These are phyloP conservation scores for Lotus japonicus DNA, from an alignment of 306 rosid species.

Conservation along the genomic window DNA sequence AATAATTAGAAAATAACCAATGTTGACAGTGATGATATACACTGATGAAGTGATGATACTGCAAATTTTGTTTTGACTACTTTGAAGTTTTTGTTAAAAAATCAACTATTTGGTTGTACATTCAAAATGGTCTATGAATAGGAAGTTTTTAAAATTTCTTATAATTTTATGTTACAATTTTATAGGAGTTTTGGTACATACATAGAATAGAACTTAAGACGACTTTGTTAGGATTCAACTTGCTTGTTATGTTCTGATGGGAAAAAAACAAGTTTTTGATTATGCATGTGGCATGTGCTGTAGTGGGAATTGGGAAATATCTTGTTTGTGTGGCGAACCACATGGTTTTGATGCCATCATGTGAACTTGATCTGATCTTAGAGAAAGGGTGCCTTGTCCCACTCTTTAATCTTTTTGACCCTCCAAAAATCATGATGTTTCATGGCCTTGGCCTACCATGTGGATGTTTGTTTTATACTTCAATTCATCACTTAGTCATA, in stretches of 20 bases:
- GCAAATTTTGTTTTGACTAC: not conserved
- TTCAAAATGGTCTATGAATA: too few species aligned
- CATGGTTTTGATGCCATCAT: conserved; percentile 28
- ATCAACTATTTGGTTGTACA: too few species aligned
- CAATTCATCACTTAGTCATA: too few species aligned
- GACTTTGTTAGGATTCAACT: not conserved
- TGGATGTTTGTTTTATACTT: conserved; percentile 22
- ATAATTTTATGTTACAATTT: too few species aligned
- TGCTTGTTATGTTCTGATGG: not conserved
- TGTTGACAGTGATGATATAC: not conserved
- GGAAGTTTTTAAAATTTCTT: too few species aligned
- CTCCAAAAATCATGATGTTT: too few species aligned
- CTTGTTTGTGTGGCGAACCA: not conserved
- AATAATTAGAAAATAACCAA: not conserved
- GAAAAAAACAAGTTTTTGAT: not conserved
- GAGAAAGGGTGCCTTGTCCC: too few species aligned
- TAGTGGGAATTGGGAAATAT: conserved; percentile 19
- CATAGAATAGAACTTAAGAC: not conserved
- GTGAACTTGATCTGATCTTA: too few species aligned
- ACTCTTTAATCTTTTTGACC: too few species aligned
- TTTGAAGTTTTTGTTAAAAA: too few species aligned
- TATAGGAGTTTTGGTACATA: not conserved
- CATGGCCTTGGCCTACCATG: conserved; percentile 37
- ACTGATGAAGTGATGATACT: too few species aligned
- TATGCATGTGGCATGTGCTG: conserved; percentile 23